A percentile compares a stretch with the other conserved stretches of the same genome.
Conservation (phyloP, 495 filamentous ascomycete species). For the Hyphodiscus hymeniophilus region DNA sequence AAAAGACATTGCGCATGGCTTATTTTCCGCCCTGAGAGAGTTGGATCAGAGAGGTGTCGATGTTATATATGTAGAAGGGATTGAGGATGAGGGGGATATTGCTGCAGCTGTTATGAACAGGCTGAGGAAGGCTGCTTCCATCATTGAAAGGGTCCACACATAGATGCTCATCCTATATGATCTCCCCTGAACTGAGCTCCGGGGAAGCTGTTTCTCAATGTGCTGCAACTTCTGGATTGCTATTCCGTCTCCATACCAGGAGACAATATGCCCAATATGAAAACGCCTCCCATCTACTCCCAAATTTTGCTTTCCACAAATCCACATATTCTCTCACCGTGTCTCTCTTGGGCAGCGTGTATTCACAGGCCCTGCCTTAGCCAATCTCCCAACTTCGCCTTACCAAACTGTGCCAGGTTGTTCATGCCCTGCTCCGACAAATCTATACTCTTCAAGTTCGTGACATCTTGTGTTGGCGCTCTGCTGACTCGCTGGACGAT, state of each 20-base stretch:
- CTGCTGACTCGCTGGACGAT: constrained; percentile 85
- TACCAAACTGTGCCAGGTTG: constrained; percentile 92
- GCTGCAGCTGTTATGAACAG: constrained; percentile 97
- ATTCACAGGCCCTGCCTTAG: constrained; percentile 56
- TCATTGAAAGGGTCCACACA: constrained; percentile 1
- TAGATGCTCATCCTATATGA: too few species aligned
- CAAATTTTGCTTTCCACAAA: not conserved
- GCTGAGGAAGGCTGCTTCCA: constrained; percentile 61
- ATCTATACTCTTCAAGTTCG: constrained; percentile 86
- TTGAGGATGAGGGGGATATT: constrained; percentile 70
- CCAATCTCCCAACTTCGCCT: constrained; percentile 83
- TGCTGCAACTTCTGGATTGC: not conserved
- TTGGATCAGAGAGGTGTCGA: constrained; percentile 73
- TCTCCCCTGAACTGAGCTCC: too few species aligned
- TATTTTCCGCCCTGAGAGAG: constrained; percentile 82
- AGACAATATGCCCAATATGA: constrained; percentile 7
- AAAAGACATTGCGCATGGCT: constrained; percentile 66
- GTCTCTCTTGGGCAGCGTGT: not conserved
- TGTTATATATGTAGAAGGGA: constrained; percentile 87
- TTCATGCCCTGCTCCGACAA: constrained; percentile 92
- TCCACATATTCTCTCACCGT: not conserved
- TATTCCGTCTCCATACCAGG: constrained; percentile 7
- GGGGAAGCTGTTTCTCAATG: too few species aligned
- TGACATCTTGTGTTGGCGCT: constrained; percentile 82
- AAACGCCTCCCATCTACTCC: not conserved